These are phyloP conservation scores for Thecamonas trahens DNA, from an alignment of 78 protist genomes.

Conservation along the genomic window DNA sequence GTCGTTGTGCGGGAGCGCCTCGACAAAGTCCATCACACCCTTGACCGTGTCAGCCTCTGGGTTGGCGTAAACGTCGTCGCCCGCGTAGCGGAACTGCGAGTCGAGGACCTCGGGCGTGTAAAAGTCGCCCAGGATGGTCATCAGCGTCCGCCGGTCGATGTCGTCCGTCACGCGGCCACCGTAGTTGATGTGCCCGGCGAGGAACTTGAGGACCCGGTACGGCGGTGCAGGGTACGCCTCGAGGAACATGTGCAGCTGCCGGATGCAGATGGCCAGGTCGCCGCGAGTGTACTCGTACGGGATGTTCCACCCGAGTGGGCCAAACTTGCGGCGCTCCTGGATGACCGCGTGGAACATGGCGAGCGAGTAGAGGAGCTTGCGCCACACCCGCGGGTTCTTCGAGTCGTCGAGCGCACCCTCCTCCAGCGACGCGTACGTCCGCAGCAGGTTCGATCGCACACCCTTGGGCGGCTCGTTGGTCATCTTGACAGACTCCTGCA, in stretches of 20 bases:
- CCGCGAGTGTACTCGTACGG: constrained; percentile 66
- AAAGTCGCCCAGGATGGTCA: constrained; percentile 30
- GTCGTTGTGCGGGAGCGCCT: constrained; percentile 53
- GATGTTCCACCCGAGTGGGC: constrained; percentile 79
- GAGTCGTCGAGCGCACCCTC: constrained; percentile 21
- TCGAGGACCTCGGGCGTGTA: constrained; percentile 31
- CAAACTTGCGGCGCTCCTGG: constrained; percentile 74
- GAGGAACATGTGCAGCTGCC: constrained; percentile 49
- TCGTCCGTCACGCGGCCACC: constrained; percentile 94
- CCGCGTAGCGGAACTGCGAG: constrained; percentile 39
- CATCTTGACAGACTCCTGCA: constrained; percentile 80
- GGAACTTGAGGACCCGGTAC: constrained; percentile 50
- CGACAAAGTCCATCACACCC: constrained; percentile 4
- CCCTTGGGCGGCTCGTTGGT: constrained; percentile 83
- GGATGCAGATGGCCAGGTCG: constrained; percentile 54
- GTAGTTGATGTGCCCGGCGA: constrained; percentile 77
- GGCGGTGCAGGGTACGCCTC: constrained; percentile 65
- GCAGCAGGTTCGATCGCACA: constrained; percentile 57
- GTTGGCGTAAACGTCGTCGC: constrained; percentile 27
- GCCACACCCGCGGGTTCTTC: constrained; percentile 32
- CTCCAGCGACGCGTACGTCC: constrained; percentile 31
- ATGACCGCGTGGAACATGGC: constrained; percentile 69
- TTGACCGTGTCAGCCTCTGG: background rate
- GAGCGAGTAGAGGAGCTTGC: constrained; percentile 51
- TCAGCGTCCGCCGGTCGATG: constrained; percentile 69